These are phyloP conservation scores for Diplocarpon rosae DNA, from an alignment of 2,329 filamentous ascomycete species.

Conservation along the genomic window DNA sequence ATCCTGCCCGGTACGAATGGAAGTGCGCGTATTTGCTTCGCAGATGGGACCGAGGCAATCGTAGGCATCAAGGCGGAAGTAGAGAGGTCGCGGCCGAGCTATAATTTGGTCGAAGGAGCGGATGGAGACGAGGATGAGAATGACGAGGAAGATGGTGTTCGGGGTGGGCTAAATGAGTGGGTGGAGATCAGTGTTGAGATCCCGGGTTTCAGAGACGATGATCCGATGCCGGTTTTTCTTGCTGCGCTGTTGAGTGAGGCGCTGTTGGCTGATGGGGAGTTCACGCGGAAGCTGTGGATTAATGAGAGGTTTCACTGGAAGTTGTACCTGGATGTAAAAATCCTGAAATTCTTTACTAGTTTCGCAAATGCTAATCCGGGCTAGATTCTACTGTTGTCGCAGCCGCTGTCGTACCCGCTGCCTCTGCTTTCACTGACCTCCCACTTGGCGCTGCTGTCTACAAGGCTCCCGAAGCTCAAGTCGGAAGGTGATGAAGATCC, in stretches of 20 bases:
- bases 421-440: constrained; percentile 87
- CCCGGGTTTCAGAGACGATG: constrained; percentile 81
- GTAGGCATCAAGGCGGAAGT: constrained; percentile 95
- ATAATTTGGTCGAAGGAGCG: constrained; percentile 27
- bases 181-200: constrained; percentile 88
- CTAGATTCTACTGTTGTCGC: constrained; percentile 86
- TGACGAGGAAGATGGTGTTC: constrained; percentile 17
- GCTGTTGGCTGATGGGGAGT: constrained; percentile 59
- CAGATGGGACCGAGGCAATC: constrained; percentile 90
- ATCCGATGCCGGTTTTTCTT: constrained; percentile 77
- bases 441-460: constrained; percentile 83
- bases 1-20: constrained; percentile 86
- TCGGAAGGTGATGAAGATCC: constrained; percentile 92
- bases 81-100: constrained; percentile 48
- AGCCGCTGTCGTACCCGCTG: constrained; percentile 82
- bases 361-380: neutral
- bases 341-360: too few relatives aligned
- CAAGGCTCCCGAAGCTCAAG: constrained; percentile 71
- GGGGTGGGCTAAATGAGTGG: constrained; percentile 53
- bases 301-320: constrained; percentile 94
- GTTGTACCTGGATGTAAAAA: constrained; percentile 74
- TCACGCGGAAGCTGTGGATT: constrained; percentile 67
- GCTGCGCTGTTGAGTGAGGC: constrained; percentile 83
- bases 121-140: constrained; percentile 33
- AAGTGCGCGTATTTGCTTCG: constrained; percentile 84